Evolutionary conservation across 1,284 basidiomycete species (phyloP).

Genomic region (Cystodermella granulosa): DNA sequence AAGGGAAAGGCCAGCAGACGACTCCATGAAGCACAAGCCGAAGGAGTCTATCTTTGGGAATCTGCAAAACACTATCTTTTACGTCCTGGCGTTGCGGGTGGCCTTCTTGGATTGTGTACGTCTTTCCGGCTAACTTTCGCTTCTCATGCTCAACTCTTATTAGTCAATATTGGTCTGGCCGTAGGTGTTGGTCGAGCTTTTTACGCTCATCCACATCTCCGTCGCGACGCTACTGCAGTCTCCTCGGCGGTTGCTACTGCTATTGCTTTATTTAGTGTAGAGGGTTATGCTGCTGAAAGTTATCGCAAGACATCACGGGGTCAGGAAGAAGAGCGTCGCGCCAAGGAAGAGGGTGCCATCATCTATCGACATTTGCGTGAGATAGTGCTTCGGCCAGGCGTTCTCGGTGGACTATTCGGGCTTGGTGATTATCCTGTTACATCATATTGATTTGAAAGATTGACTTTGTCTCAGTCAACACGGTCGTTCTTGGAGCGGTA

Average conservation of each 20-base stretch:
- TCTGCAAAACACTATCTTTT: constrained; percentile 58
- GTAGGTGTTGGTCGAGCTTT: constrained; percentile 60
- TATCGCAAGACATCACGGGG: constrained; percentile 60
- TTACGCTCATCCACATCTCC: constrained; percentile 62
- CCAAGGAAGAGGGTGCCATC: constrained; percentile 58
- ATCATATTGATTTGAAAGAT: background rate
- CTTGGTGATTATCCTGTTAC: constrained; percentile 42
- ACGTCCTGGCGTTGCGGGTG: constrained; percentile 67
- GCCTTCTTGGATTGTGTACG: constrained; percentile 65
- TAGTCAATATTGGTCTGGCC: constrained; percentile 71
- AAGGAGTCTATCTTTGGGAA: constrained; percentile 53
- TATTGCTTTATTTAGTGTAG: constrained; percentile 54
- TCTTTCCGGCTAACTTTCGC: constrained; percentile 10
- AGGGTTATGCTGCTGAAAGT: constrained; percentile 62
- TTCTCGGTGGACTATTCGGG: constrained; percentile 66
- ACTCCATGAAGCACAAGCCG: constrained; percentile 50
- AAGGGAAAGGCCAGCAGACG: constrained; percentile 29
- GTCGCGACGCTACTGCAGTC: constrained; percentile 56
- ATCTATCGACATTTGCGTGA: constrained; percentile 59
- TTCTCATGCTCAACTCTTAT: background rate
- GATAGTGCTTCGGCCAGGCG: constrained; percentile 61
- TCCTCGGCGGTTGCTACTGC: constrained; percentile 51
- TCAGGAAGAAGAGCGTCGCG: constrained; percentile 52
- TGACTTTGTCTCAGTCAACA: constrained; percentile 51
- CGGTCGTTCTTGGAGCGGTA: constrained; percentile 61